Conservation (phyloP, 2,329 filamentous ascomycete genomes). For the Fusarium sp. region DNA sequence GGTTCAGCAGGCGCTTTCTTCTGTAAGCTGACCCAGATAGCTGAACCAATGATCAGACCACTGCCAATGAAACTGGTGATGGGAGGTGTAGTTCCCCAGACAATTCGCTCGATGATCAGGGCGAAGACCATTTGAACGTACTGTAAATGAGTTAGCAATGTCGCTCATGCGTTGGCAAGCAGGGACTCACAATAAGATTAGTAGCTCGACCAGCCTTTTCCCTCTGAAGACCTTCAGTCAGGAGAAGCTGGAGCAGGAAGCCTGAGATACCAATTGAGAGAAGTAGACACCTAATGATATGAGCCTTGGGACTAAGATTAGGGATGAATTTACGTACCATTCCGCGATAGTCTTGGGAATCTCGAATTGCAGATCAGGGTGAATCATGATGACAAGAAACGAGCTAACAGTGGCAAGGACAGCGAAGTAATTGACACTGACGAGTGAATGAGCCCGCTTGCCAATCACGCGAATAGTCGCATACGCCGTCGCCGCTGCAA, state of each 20-base stretch:
- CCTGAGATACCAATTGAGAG: slow-evolving; percentile 73
- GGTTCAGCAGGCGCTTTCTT: slow-evolving; percentile 46
- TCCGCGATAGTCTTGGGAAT: slow-evolving; percentile 40
- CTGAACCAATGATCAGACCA: slow-evolving; percentile 52
- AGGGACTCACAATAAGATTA: slow-evolving; percentile 42
- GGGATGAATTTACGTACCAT: slow-evolving; percentile 31
- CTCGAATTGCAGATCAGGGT: slow-evolving; percentile 54
- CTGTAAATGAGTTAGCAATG: slow-evolving; percentile 16
- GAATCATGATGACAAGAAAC: slow-evolving; percentile 62
- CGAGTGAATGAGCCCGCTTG: slow-evolving; percentile 76
- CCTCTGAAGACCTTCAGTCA: slow-evolving; percentile 76
- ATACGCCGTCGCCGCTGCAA: slow-evolving; percentile 75
- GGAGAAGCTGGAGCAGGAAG: slow-evolving; percentile 80
- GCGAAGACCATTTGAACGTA: slow-evolving; percentile 49
- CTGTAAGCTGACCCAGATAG: slow-evolving; percentile 54
- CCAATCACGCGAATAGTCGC: slow-evolving; percentile 80
- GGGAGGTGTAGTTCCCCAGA: slow-evolving; percentile 55
- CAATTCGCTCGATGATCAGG: slow-evolving; percentile 51
- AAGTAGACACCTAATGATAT: slow-evolving; percentile 61
- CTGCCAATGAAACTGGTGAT: slow-evolving; percentile 51
- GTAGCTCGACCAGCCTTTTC: slow-evolving; percentile 61
- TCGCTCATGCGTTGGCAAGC: accelerated
- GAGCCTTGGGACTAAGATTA: accelerated
- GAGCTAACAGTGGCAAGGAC: slow-evolving; percentile 72
- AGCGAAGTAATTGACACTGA: slow-evolving; percentile 83